phyloP scores from a whole-genome alignment of 2,329 filamentous ascomycete genomes.

The Colletotrichum neosansevieriae region DNA sequence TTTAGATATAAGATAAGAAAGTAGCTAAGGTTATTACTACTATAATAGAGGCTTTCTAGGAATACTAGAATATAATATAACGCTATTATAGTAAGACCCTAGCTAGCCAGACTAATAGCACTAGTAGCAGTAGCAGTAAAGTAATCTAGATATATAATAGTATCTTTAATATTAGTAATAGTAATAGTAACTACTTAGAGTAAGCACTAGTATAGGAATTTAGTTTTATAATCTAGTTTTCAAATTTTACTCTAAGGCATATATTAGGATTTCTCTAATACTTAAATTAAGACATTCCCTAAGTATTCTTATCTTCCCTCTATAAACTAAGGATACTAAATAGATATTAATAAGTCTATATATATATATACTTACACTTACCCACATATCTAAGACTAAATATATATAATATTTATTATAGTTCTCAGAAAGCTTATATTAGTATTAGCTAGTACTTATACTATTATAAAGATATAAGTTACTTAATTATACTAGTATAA shows the following conservation, averaged over 20 bases:
- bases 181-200: neutral
- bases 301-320: neutral
- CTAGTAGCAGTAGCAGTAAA: neutral
- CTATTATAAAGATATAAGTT: slow-evolving; percentile 5
- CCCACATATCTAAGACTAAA: neutral
- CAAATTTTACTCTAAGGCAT: neutral
- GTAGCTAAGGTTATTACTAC: neutral
- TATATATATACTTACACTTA: neutral
- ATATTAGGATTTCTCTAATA: neutral
- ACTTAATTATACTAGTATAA: neutral
- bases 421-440: slow-evolving; percentile 12
- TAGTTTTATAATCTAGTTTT: neutral
- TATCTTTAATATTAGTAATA: neutral
- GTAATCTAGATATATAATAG: neutral
- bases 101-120: neutral
- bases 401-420: neutral
- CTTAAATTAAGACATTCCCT: neutral
- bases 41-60: neutral
- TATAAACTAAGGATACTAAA: neutral
- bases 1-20: neutral
- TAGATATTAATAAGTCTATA: neutral
- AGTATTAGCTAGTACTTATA: neutral
- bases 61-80: neutral
- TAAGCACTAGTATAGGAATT: neutral
- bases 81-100: neutral